Conservation (phyloP, 2,329 filamentous ascomycete genomes). For the Emmonsiellopsis sp. region DNA sequence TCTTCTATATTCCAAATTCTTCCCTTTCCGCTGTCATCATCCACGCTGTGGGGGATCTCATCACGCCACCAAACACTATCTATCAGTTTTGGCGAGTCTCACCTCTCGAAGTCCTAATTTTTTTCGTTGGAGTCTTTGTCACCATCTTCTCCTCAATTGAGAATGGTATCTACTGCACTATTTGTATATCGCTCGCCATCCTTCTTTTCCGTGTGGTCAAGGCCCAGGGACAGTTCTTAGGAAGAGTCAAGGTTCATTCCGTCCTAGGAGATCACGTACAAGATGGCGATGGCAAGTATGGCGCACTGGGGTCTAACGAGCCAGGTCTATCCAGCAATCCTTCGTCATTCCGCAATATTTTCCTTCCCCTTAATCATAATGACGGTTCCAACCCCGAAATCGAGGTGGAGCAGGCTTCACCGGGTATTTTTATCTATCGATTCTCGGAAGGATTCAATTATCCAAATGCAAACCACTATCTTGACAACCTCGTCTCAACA, state of each 20-base stretch:
- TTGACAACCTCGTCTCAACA: conserved; percentile 65
- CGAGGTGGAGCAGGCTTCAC: conserved; percentile 70
- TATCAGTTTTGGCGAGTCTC: conserved; percentile 95
- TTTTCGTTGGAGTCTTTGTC: conserved; percentile 85
- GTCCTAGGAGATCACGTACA: conserved; percentile 67
- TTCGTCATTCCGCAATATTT: conserved; percentile 62
- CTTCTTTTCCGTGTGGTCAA: conserved; percentile 78
- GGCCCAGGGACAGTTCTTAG: conserved; percentile 74
- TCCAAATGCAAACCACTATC: conserved; percentile 80
- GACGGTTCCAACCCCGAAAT: conserved; percentile 86
- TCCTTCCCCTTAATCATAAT: conserved; percentile 75
- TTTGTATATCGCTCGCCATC: conserved; percentile 65
- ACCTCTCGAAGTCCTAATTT: conserved; percentile 82
- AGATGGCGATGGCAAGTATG: conserved; percentile 55
- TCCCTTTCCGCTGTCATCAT: conserved; percentile 84
- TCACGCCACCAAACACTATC: conserved; percentile 81
- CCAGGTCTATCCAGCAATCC: conserved; percentile 32
- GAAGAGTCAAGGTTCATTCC: conserved; percentile 73
- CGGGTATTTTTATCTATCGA: conserved; percentile 90
- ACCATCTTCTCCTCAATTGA: conserved; percentile 86
- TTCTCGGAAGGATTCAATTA: conserved; percentile 96
- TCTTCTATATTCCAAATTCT: conserved; percentile 85
- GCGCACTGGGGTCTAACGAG: conserved; percentile 38
- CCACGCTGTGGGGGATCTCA: conserved; percentile 85
- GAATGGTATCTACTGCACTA: conserved; percentile 82